A percentile compares a stretch with the other conserved stretches of the same genome.
phyloP scores from a whole-genome alignment of 2,329 filamentous ascomycete species.

The Phoma sp. region DNA sequence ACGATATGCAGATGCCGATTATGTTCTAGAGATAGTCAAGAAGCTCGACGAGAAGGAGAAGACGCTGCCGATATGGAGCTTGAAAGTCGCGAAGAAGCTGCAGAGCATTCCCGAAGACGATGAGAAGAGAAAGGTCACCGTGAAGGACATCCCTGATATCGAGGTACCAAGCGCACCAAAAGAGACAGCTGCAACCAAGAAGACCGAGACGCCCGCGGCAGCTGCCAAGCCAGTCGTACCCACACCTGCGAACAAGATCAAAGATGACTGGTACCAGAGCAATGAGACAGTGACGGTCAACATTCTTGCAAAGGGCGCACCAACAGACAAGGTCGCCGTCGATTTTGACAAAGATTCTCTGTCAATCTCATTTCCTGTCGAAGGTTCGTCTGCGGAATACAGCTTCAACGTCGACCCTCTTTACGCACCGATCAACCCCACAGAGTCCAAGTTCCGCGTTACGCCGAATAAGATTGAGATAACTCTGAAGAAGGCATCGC shows the following conservation, averaged over 20 bases:
- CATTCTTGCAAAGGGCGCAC: conserved; percentile 69
- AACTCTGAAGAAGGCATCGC: conserved; percentile 68
- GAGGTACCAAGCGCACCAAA: conserved; percentile 50
- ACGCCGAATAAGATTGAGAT: conserved; percentile 83
- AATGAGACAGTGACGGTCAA: conserved; percentile 66
- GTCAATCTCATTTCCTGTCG: conserved; percentile 65
- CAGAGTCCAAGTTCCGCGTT: conserved; percentile 67
- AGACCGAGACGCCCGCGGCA: conserved; percentile 10
- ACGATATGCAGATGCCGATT: conserved; percentile 75
- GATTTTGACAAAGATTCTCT: conserved; percentile 60
- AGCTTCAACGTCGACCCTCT: conserved; percentile 71
- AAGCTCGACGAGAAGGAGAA: conserved; percentile 61
- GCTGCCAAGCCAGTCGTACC: conserved; percentile 35
- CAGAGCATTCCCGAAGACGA: conserved; percentile 58
- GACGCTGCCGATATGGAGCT: conserved; percentile 63
- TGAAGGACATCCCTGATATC: conserved; percentile 60
- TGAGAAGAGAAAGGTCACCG: conserved; percentile 46
- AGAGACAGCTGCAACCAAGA: conserved; percentile 6
- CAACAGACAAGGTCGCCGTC: conserved; percentile 61
- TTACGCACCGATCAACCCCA: conserved; percentile 68
- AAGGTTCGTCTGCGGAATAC: conserved; percentile 60
- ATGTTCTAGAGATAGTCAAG: conserved; percentile 67
- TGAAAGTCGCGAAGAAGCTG: conserved; percentile 62
- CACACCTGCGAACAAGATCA: conserved; percentile 64
- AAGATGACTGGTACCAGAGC: conserved; percentile 74